phyloP scores from a whole-genome alignment of 805 yeast genomes.

The Teunomyces aglyptinius region DNA sequence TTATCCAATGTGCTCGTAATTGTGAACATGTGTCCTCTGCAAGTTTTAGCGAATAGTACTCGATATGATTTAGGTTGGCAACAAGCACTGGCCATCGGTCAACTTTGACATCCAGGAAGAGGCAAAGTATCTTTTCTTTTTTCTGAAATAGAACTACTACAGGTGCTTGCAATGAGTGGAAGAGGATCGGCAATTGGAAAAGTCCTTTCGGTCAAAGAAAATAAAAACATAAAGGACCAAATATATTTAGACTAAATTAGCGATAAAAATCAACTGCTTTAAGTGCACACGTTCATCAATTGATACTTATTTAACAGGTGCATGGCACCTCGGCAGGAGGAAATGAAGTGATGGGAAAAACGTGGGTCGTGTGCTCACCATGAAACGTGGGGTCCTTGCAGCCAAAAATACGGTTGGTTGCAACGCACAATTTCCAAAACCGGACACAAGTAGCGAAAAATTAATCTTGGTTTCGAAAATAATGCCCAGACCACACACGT shows the following conservation, averaged over 20 bases:
- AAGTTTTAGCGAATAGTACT: neutral
- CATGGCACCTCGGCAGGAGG: neutral
- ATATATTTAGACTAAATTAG: too few species aligned
- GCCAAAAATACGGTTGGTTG: neutral
- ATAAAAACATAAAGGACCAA: too few species aligned
- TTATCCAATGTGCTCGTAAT: neutral
- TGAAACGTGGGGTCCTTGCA: constrained; percentile 8
- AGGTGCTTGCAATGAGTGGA: too few species aligned
- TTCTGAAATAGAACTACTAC: too few species aligned
- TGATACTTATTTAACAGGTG: neutral
- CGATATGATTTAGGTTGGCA: neutral
- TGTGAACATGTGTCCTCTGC: neutral
- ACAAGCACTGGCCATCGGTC: neutral
- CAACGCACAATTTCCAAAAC: neutral
- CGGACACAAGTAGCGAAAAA: neutral
- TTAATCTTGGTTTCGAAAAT: neutral
- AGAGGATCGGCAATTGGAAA: too few species aligned
- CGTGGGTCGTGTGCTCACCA: constrained; percentile 11
- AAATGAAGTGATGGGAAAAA: neutral
- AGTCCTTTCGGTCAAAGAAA: too few species aligned
- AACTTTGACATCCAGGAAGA: neutral
- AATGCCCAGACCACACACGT: neutral
- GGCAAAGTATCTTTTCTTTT: too few species aligned
- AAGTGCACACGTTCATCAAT: neutral
- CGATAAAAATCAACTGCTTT: neutral